These are phyloP conservation scores for Populus pruinosa DNA, from an alignment of 345 rosid species.

Conservation along the genomic window DNA sequence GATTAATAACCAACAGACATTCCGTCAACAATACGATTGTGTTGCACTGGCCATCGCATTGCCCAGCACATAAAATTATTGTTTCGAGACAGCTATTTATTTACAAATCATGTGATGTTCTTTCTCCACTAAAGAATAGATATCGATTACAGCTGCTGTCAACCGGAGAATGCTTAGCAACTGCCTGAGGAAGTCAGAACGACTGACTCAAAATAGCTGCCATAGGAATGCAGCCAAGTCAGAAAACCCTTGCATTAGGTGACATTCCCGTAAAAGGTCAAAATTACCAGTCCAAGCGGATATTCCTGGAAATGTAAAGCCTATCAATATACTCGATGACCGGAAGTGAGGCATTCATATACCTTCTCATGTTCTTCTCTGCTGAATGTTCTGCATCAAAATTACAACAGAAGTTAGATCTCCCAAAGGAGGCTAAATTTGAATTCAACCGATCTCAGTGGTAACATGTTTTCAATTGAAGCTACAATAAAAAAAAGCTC, in stretches of 20 bases:
- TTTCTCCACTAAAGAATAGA: too few species aligned
- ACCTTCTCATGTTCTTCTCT: constrained; percentile 74
- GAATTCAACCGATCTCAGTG: not conserved
- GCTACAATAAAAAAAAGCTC: not conserved
- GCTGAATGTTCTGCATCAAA: constrained; percentile 57
- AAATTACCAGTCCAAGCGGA: constrained; percentile 70
- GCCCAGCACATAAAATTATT: too few species aligned
- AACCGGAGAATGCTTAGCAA: not conserved
- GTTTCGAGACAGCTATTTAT: too few species aligned
- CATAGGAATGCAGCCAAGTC: not conserved
- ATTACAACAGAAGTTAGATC: not conserved
- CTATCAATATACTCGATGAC: constrained; percentile 65
- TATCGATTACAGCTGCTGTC: not conserved
- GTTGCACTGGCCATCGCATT: not conserved
- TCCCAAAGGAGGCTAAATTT: not conserved
- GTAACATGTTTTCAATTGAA: not conserved
- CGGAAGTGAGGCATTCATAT: constrained; percentile 56
- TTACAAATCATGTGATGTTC: too few species aligned
- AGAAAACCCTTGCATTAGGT: too few species aligned
- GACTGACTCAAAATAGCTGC: not conserved
- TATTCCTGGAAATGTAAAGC: constrained; percentile 66
- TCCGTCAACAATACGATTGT: not conserved
- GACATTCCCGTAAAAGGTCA: not conserved
- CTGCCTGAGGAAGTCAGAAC: not conserved
- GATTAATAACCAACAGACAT: not conserved